Evolutionary conservation across 306 rosid species (phyloP).

Genomic region (Vigna nakashimae): DNA sequence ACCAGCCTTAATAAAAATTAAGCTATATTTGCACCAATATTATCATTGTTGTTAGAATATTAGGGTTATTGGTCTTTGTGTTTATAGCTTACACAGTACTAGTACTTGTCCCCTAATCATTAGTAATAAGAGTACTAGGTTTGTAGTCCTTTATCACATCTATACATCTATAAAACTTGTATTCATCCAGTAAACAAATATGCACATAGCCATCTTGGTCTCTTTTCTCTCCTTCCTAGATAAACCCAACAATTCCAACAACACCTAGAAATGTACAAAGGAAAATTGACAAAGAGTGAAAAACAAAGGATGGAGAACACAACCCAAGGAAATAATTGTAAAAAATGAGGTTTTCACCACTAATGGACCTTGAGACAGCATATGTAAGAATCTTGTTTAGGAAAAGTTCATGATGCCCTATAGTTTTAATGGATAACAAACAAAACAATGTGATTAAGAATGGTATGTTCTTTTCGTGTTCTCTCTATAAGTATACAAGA

Average conservation of each 20-base stretch:
- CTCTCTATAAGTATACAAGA: not conserved
- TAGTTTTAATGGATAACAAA: not conserved
- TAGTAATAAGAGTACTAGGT: constrained; percentile 7
- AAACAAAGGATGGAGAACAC: constrained; percentile 7
- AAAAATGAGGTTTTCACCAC: constrained; percentile 3
- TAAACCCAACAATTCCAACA: not conserved
- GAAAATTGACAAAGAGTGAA: not conserved
- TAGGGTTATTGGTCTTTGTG: not conserved
- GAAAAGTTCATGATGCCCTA: not conserved
- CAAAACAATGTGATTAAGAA: not conserved
- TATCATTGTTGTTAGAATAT: constrained; percentile 26
- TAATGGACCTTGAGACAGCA: not conserved
- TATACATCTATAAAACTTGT: constrained; percentile 7
- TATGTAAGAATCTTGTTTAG: constrained; percentile 4
- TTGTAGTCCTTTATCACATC: constrained; percentile 1
- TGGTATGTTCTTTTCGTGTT: not conserved
- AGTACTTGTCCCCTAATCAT: not conserved
- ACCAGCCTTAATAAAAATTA: constrained; percentile 31
- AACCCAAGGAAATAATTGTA: constrained; percentile 20
- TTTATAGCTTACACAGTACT: constrained; percentile 8
- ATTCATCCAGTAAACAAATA: not conserved
- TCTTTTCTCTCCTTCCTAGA: constrained; percentile 2
- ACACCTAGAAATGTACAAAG: constrained; percentile 6
- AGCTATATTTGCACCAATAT: constrained; percentile 30
- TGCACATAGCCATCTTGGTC: not conserved